Conservation (phyloP, 352 stramenopile genomes). For the Stephanocyclus meneghinianus region DNA sequence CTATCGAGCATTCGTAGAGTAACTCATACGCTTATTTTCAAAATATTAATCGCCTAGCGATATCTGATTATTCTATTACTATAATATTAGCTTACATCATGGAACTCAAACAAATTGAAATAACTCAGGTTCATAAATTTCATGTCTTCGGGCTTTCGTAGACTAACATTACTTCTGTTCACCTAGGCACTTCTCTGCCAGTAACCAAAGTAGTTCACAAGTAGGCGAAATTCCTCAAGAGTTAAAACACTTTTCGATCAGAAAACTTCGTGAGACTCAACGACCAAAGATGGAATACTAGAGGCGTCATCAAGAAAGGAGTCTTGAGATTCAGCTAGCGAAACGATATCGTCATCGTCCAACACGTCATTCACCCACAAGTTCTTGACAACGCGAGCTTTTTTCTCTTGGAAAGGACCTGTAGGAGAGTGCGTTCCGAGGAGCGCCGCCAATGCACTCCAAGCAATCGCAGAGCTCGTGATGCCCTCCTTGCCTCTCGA, state of each 20-base stretch:
- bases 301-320: neutral
- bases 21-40: too few species aligned
- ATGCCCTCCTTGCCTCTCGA: neutral
- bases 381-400: neutral
- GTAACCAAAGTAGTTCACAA: too few species aligned
- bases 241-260: neutral
- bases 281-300: neutral
- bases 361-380: neutral
- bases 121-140: too few species aligned
- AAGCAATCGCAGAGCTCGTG: neutral
- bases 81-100: too few species aligned
- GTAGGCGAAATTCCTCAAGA: neutral
- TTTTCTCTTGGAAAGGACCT: neutral
- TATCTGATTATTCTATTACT: too few species aligned
- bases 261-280: neutral
- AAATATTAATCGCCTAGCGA: too few species aligned
- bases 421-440: neutral
- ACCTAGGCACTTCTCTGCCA: too few species aligned
- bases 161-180: too few species aligned
- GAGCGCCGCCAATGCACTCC: neutral
- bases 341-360: conserved; percentile 1
- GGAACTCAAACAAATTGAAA: too few species aligned
- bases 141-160: too few species aligned
- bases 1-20: too few species aligned
- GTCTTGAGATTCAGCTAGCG: neutral